Conservation (phyloP, 805 yeast species). For the Candida montana region DNA sequence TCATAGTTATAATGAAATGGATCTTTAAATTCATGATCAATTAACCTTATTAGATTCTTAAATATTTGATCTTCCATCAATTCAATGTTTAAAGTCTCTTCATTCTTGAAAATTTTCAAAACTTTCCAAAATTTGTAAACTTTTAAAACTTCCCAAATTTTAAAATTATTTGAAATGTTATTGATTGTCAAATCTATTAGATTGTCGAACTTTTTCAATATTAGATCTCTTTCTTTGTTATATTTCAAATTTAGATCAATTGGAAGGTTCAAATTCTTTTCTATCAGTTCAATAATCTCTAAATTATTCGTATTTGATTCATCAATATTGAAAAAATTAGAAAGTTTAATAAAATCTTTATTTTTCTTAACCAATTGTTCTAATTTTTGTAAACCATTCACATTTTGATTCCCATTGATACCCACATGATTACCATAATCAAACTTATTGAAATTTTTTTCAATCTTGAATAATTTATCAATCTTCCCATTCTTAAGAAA, state of each 20-base stretch:
- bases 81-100: neutral
- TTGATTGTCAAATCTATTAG: neutral
- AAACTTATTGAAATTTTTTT: slow-evolving; percentile 10
- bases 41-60: slow-evolving; percentile 3
- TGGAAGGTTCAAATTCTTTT: slow-evolving; percentile 4
- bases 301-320: slow-evolving; percentile 3
- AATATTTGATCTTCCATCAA: slow-evolving; percentile 2
- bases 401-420: neutral
- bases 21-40: slow-evolving; percentile 2
- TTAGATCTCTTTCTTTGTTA: slow-evolving; percentile 1
- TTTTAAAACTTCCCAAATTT: slow-evolving; percentile 6
- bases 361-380: neutral
- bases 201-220: slow-evolving; percentile 4
- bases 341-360: slow-evolving; percentile 5
- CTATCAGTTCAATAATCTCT: slow-evolving; percentile 1
- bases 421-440: neutral
- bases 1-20: neutral
- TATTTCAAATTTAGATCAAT: slow-evolving; percentile 2
- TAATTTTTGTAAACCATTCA: neutral
- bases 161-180: slow-evolving; percentile 2
- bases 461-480: slow-evolving; percentile 14
- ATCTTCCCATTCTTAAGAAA: slow-evolving; percentile 15
- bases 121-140: slow-evolving; percentile 4
- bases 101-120: slow-evolving; percentile 1
- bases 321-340: slow-evolving; percentile 8